Evolutionary conservation across 164 flowering plant genomes (phyloP), one percentile per base, ranked within the genome.

Genomic region (Buxus sempervirens): DNA sequence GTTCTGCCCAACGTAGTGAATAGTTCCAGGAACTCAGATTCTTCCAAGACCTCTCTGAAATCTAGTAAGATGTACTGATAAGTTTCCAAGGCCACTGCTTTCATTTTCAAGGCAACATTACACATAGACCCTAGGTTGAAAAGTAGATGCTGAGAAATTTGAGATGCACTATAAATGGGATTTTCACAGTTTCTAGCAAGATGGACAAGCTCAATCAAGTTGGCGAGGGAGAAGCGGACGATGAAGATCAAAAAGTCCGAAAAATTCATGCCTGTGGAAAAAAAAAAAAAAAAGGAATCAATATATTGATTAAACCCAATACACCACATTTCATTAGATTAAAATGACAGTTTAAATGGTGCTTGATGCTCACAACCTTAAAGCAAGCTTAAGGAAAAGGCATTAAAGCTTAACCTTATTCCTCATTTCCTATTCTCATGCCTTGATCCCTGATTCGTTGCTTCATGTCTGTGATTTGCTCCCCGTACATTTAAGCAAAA

Each of bases 241-340:
- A 92, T 62, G 84, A 88, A 87, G 70, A 75, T 67, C 76, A 88
- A 88, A 78, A 89, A 88, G 71, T 90, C 97, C 27, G 61, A 41
- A 67, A 88, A 95, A 72, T 90, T 89, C 96, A 95, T 93, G 77
- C 98, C 97, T 91, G 85, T 53, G n/a, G 69, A 60, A 66, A 73
- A 70, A 24, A 70, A 58, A 63, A 6, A n/a, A n/a, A n/a, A n/a
- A n/a, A n/a, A n/a, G n/a, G n/a, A 48, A 72, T 67, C 23, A 56
- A 54, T 26, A 70, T 32, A 45, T 21, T 36, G 55, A 45, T 41
- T 49, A 45, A 23, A 12, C 19, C 26, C 32, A 38, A 8, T n/a
- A 49, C 24, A 26, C 9, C 49, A 24, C 42, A 68, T 45, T 8
- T 45, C 12, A 45, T 10, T 10, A 45, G 51, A 45, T 1, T 1